These are phyloP conservation scores for Eragrostis nindensis DNA, from an alignment of 176 grass and related monocot genomes.

Conservation along the genomic window DNA sequence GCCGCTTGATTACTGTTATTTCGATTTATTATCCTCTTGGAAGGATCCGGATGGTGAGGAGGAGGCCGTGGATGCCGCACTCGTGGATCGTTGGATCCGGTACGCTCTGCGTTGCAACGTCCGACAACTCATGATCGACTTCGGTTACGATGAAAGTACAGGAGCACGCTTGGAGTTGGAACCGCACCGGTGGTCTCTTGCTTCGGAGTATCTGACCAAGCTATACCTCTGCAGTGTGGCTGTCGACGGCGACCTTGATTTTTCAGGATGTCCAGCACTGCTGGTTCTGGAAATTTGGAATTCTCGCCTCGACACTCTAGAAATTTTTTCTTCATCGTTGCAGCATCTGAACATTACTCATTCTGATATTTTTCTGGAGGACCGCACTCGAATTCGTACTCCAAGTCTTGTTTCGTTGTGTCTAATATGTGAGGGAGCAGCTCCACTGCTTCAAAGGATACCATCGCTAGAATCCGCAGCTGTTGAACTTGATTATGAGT, in stretches of 20 bases:
- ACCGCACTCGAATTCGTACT: background rate
- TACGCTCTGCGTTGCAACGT: background rate
- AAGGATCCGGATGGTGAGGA: background rate
- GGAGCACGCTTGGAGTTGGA: background rate
- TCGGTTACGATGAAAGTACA: rapidly evolving
- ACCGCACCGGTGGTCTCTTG: background rate
- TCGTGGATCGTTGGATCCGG: background rate
- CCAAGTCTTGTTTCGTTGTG: background rate
- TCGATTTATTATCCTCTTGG: too few relatives aligned
- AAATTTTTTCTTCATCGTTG: background rate
- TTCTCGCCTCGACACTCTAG: background rate
- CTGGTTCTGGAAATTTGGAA: background rate
- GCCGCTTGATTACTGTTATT: background rate
- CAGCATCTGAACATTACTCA: background rate
- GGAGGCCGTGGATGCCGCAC: too few relatives aligned
- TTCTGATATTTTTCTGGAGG: rapidly evolving
- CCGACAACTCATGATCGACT: background rate
- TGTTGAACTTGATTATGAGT: background rate
- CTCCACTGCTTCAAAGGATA: background rate
- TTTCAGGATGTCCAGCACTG: background rate
- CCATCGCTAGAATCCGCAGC: background rate
- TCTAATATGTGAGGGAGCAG: too few relatives aligned
- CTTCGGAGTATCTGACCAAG: background rate
- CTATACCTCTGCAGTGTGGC: background rate
- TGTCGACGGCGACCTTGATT: background rate